These are phyloP conservation scores for Carallia brachiata DNA, from an alignment of 345 rosid species.

Conservation along the genomic window DNA sequence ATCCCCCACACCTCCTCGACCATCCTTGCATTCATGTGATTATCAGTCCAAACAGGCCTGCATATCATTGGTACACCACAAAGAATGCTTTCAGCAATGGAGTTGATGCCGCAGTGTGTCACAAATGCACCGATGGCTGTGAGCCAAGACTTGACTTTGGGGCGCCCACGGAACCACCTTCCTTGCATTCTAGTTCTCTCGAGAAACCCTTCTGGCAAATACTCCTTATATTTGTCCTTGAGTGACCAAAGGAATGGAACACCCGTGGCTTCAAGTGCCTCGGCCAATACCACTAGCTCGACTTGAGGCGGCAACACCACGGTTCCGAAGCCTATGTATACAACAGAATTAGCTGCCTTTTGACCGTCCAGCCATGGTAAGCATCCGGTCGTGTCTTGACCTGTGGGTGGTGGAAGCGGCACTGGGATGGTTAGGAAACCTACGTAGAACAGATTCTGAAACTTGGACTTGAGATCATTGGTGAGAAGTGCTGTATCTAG, in stretches of 20 bases:
- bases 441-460: not conserved
- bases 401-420: not conserved
- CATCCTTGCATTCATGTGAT: conserved; percentile 40
- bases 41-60: conserved; percentile 55
- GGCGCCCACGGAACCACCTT: conserved; percentile 10
- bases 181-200: conserved; percentile 3
- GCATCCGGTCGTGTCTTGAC: not conserved
- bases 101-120: conserved; percentile 43
- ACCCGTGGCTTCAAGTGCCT: not conserved
- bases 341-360: not conserved
- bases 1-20: conserved; percentile 53
- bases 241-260: conserved; percentile 23
- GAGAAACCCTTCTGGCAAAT: conserved; percentile 12
- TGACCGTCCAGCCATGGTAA: conserved; percentile 12
- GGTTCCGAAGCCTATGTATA: conserved; percentile 2
- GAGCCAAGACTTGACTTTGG: not conserved
- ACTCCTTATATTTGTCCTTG: conserved; percentile 1
- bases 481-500: not conserved
- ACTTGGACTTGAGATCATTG: not conserved
- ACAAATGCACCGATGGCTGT: conserved; percentile 3
- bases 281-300: not conserved
- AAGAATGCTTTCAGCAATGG: conserved; percentile 46
- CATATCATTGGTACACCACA: conserved; percentile 62
- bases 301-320: not conserved
- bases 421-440: not conserved